These are phyloP conservation scores for Globisporangium heterothallicum DNA, from an alignment of 352 stramenopile genomes.

Conservation along the genomic window DNA sequence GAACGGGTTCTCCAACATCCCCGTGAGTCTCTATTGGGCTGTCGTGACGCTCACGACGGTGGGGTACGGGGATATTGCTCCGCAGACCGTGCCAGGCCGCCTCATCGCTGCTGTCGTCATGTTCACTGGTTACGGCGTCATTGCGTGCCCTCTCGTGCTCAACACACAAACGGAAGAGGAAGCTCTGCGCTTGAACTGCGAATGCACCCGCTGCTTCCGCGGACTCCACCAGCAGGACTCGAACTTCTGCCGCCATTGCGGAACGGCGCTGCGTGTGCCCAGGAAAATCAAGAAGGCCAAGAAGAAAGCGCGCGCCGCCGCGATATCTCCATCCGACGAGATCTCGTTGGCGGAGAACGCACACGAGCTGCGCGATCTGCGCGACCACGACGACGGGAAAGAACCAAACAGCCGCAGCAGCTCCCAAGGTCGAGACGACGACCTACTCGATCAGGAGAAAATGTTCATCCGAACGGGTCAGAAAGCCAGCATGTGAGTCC, in stretches of 20 bases:
- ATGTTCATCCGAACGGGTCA: conserved; percentile 1
- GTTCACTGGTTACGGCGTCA: conserved; percentile 44
- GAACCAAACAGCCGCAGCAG: not conserved
- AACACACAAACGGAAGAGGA: conserved; percentile 30
- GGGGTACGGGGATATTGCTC: conserved; percentile 48
- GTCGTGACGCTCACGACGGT: conserved; percentile 54
- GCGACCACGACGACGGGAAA: not conserved
- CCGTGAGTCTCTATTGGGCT: conserved; percentile 46
- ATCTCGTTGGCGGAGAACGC: not conserved
- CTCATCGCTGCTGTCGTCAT: conserved; percentile 48
- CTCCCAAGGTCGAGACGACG: not conserved
- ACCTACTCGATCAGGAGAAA: conserved; percentile 1
- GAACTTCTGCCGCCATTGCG: conserved; percentile 42
- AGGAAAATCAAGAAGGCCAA: conserved; percentile 21
- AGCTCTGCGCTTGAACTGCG: conserved; percentile 31
- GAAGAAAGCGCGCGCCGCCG: conserved; percentile 10
- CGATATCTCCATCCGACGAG: conserved; percentile 1
- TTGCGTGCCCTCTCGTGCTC: conserved; percentile 43
- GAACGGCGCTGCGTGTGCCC: conserved; percentile 28
- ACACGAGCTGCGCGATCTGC: not conserved
- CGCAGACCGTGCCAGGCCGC: conserved; percentile 36
- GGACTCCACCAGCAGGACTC: conserved; percentile 44
- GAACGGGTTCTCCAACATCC: conserved; percentile 71
- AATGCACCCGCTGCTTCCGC: conserved; percentile 35
- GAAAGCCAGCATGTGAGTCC: conserved; percentile 10